Base-by-base conservation (phyloP, 331 rosid species). In the Pyrus hybrid region DNA sequence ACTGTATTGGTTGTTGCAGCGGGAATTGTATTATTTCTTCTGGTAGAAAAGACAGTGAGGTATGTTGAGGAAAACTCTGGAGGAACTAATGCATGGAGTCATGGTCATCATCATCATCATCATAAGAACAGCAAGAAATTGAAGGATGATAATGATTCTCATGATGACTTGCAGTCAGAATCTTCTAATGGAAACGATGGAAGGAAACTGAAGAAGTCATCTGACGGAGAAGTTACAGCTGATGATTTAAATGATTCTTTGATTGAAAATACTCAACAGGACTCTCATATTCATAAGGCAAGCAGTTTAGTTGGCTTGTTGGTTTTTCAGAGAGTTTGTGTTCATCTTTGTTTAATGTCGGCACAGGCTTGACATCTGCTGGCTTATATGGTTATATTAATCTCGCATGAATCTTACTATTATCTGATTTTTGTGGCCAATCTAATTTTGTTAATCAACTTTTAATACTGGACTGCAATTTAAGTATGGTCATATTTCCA, bases 1-100 rank as follows among this genome's bases (percentile, higher is more conserved):
- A 63, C 63, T 78, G n/a, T 58, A 49, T 56, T 61, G 69, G 56
- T 75, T 81, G 67, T 81, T 83, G 84, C 92, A 94, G 99, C 89
- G 83, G 99, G 99, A 76, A 92, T 94, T 79, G 93, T 90, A 68
- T 82, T 94, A 47, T 94, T 94, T 85, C 99, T 94, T 86, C 85
- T 94, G 49, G 96, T 94, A 72, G 97, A 94, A 88, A 94, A 94
- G 92, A 4, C 85, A 61, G 97, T 94, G 76, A 94, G 97, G 85
- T 94, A 92, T 79, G 92, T 89, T 57, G 97, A 94, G 78, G 96
- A 87, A 32, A 87, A 94, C 76, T 92, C 96, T 49, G 82, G 79
- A 75, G 96, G 88, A 84, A 79, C 86, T 77, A 82, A 82, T 81
- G 83, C 84, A 51, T 83, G 91, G 96, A 79, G 80, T 26, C 96